A percentile compares a stretch with the other conserved stretches of the same genome.
phyloP scores from a whole-genome alignment of 345 rosid genomes.

The Carallia brachiata region DNA sequence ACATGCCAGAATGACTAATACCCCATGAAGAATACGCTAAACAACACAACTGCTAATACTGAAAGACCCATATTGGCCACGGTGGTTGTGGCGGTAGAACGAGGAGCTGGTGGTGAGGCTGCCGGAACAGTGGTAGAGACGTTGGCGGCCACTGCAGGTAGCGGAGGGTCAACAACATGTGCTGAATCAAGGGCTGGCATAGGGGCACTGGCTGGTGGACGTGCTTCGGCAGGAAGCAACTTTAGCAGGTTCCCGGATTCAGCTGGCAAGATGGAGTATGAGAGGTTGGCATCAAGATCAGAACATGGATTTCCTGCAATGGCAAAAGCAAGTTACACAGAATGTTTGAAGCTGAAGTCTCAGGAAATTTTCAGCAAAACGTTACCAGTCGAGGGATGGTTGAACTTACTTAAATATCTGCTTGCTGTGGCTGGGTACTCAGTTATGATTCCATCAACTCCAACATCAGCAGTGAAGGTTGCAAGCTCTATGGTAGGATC shows the following conservation, averaged over 20 bases:
- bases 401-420: constrained; percentile 63
- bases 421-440: constrained; percentile 79
- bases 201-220: constrained; percentile 31
- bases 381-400: neutral
- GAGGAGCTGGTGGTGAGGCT: constrained; percentile 17
- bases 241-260: constrained; percentile 44
- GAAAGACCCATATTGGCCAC: constrained; percentile 30
- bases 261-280: constrained; percentile 47
- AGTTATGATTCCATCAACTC: constrained; percentile 65
- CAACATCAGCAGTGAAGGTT: constrained; percentile 42
- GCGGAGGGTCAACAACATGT: constrained; percentile 75
- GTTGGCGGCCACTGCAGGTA: constrained; percentile 57
- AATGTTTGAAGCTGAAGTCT: neutral
- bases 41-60: constrained; percentile 30
- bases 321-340: neutral
- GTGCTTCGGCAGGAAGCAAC: constrained; percentile 10
- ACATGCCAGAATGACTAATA: neutral
- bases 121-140: constrained; percentile 7
- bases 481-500: constrained; percentile 75
- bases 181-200: constrained; percentile 44
- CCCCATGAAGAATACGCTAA: constrained; percentile 28
- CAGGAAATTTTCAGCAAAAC: neutral
- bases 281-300: constrained; percentile 28
- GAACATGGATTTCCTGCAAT: constrained; percentile 64
- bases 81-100: constrained; percentile 28